A percentile compares a stretch with the other conserved stretches of the same genome.
These are phyloP conservation scores for Strigomonas culicis DNA, from an alignment of 208 protist species.

Conservation along the genomic window DNA sequence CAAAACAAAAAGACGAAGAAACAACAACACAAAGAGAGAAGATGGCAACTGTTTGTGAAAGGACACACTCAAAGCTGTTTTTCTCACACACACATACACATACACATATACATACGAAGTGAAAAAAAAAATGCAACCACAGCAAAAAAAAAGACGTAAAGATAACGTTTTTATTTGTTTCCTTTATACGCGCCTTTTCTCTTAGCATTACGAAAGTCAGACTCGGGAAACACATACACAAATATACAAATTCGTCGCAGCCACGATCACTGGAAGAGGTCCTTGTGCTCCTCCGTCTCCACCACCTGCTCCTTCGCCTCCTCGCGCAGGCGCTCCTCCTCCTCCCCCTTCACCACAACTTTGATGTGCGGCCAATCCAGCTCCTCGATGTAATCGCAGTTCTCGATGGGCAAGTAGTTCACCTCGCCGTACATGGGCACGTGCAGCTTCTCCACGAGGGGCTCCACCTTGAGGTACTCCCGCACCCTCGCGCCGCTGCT, in stretches of 20 bases:
- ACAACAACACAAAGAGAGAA: background rate
- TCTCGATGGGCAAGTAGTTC: slow-evolving; percentile 76
- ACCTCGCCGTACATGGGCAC: slow-evolving; percentile 70
- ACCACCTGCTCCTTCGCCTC: slow-evolving; percentile 16
- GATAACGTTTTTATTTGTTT: slow-evolving; percentile 1
- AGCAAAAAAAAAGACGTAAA: slow-evolving; percentile 13
- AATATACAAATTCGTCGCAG: slow-evolving; percentile 6
- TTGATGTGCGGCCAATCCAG: slow-evolving; percentile 69
- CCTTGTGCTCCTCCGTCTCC: slow-evolving; percentile 59
- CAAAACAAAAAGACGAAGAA: slow-evolving; percentile 6
- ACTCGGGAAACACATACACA: too few species aligned
- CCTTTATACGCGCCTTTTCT: too few species aligned
- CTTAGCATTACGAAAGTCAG: too few species aligned
- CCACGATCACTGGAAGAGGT: slow-evolving; percentile 77
- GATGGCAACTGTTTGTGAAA: background rate
- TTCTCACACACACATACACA: slow-evolving; percentile 2
- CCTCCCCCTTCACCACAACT: slow-evolving; percentile 56
- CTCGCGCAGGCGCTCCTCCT: slow-evolving; percentile 19
- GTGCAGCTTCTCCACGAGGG: slow-evolving; percentile 71
- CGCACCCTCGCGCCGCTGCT: slow-evolving; percentile 36
- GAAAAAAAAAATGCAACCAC: slow-evolving; percentile 15
- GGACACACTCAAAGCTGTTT: slow-evolving; percentile 7
- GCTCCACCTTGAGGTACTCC: slow-evolving; percentile 69
- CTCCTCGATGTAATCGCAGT: slow-evolving; percentile 83
- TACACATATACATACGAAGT: background rate